phyloP scores from a whole-genome alignment of 805 yeast genomes.

The Debaryomyces tyrocola region DNA sequence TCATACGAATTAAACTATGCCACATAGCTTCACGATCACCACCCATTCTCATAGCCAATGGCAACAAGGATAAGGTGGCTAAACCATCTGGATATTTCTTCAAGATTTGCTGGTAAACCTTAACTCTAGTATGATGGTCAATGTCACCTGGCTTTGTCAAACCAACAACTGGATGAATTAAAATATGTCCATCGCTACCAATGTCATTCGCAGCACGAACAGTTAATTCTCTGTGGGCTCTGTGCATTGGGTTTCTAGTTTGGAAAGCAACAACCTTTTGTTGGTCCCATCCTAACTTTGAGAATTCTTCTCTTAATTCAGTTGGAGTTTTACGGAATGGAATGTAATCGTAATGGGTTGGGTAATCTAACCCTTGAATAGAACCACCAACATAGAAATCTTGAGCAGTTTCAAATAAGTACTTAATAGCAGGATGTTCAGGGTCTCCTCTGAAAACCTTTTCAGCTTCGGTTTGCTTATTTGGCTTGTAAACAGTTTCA shows the following conservation, averaged over 20 bases:
- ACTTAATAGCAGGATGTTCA: constrained; percentile 90
- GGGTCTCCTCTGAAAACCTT: constrained; percentile 95
- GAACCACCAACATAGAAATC: constrained; percentile 88
- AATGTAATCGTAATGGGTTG: constrained; percentile 87
- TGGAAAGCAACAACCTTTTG: constrained; percentile 87
- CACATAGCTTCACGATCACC: constrained; percentile 98
- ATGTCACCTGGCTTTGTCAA: constrained; percentile 97
- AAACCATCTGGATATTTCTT: constrained; percentile 93
- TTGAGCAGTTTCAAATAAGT: constrained; percentile 70
- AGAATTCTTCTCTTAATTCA: constrained; percentile 83
- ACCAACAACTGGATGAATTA: constrained; percentile 97
- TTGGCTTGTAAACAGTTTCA: constrained; percentile 76
- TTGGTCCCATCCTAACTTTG: constrained; percentile 76
- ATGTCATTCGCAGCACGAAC: constrained; percentile 95
- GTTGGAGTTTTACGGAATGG: constrained; percentile 87
- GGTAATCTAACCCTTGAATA: constrained; percentile 77
- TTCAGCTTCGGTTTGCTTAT: constrained; percentile 77
- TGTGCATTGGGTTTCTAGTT: constrained; percentile 98
- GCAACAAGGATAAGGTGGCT: constrained; percentile 84
- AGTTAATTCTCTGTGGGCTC: constrained; percentile 95
- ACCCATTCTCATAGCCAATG: constrained; percentile 98
- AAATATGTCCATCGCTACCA: constrained; percentile 69
- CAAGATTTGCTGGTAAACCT: constrained; percentile 88
- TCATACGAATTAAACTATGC: constrained; percentile 96
- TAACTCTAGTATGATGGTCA: constrained; percentile 95